Percentiles rank a stretch among this genome's conserved stretches.
These are phyloP conservation scores for Calonectria naviculata DNA, from an alignment of 2,329 filamentous ascomycete species.

Conservation along the genomic window DNA sequence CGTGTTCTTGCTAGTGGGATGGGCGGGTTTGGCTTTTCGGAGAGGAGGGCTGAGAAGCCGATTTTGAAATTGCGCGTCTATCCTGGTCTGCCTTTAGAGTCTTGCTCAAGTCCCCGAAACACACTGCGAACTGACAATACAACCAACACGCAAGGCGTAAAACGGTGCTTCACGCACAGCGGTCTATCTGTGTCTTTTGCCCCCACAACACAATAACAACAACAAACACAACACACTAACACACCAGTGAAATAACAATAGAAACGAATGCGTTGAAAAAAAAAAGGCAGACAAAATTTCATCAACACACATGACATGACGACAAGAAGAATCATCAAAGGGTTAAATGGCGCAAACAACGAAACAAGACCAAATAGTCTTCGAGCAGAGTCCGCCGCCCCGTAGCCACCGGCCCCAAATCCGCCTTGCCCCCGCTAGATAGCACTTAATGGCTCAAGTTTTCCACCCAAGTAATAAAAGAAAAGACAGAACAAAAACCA, in stretches of 20 bases:
- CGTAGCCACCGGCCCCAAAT: background rate
- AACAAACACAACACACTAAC: background rate
- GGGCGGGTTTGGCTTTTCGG: background rate
- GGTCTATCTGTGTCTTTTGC: background rate
- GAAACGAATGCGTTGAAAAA: slow-evolving; percentile 3
- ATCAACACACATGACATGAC: background rate
- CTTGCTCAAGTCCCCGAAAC: background rate
- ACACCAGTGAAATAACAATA: slow-evolving; percentile 7
- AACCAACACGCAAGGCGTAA: background rate
- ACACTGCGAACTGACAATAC: background rate
- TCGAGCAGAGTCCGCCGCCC: background rate
- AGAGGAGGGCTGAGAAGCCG: background rate
- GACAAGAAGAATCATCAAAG: background rate
- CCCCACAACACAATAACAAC: background rate
- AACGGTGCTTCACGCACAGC: background rate
- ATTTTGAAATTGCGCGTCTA: background rate
- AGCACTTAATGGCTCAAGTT: background rate
- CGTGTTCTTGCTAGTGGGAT: background rate
- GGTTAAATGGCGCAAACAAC: slow-evolving; percentile 4
- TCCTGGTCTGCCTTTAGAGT: background rate
- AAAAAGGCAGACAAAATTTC: background rate
- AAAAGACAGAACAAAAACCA: background rate
- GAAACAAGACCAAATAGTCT: background rate
- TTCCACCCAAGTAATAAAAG: background rate
- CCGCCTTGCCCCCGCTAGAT: background rate